Percentiles rank a stretch among this genome's conserved stretches.
These are phyloP conservation scores for Debaryomyces nepalensis DNA, from an alignment of 1,139 yeast species.

Conservation along the genomic window DNA sequence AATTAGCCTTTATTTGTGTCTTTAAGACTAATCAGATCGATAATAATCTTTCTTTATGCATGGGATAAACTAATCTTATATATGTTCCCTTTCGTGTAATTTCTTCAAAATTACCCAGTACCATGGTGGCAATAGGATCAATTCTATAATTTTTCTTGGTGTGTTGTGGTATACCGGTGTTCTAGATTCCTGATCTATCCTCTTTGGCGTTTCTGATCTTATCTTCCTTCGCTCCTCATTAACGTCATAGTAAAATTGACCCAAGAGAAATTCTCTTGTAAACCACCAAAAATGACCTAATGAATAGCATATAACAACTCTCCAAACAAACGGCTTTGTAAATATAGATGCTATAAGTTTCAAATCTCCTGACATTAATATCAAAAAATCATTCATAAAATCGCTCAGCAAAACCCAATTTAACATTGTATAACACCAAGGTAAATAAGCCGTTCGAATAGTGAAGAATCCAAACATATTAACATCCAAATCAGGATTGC, in stretches of 20 bases:
- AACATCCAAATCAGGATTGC: conserved; percentile 30
- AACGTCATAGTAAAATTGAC: conserved; percentile 25
- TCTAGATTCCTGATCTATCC: conserved; percentile 19
- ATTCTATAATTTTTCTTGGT: conserved; percentile 14
- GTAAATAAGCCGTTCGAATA: conserved; percentile 31
- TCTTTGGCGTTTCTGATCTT: conserved; percentile 20
- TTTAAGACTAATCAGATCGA: too few species aligned
- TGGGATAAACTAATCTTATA: not conserved
- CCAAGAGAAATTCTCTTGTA: conserved; percentile 28
- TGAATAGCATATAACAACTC: conserved; percentile 24
- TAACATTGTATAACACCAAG: conserved; percentile 29
- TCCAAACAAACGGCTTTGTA: conserved; percentile 22
- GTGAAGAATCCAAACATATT: conserved; percentile 33
- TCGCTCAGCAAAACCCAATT: conserved; percentile 22
- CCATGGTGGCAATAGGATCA: conserved; percentile 45
- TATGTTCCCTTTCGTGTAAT: conserved; percentile 12
- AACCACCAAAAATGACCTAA: conserved; percentile 50
- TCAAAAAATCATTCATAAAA: conserved; percentile 16
- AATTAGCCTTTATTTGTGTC: too few species aligned
- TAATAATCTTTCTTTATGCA: too few species aligned
- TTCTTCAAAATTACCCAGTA: conserved; percentile 33
- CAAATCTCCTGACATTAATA: conserved; percentile 16
- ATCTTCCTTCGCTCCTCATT: conserved; percentile 20
- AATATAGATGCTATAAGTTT: conserved; percentile 15
- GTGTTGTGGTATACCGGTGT: conserved; percentile 20